Base-by-base conservation (phyloP, 345 rosid species). In the Barbarea vulgaris region DNA sequence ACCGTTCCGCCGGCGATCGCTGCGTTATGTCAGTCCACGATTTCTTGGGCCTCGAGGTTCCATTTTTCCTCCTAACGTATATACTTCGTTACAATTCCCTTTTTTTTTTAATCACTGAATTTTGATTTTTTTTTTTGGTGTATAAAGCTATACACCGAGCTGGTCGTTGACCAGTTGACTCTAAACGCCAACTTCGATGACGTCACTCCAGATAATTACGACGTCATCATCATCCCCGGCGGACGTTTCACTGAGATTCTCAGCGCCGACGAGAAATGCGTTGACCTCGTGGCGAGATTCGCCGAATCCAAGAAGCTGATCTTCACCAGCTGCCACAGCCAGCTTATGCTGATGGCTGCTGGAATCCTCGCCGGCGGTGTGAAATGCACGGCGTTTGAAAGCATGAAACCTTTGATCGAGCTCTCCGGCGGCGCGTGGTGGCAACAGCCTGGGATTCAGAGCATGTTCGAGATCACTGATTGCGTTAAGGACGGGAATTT, bases 281-380 rank as follows among this genome's bases (percentile, higher is more conserved):
- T 85, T 13, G 58, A 42, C 2, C 59, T 75, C 8, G 84, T 85
- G 2, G 71, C 70, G 5, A 57, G 22, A 25, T 85, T 83, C 61
- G 81, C 81, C 3, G 77, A 54, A 24, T 65, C 74, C n/a, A 84
- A 80, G 44, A 86, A 80, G 53, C 74, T 83, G 11, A 81, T 86
- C 59, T 76, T 79, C 69, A 80, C 87, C 3, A 82, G 83, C 71
- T 86, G 89, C 33, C 89, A 83, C 13, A 81, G 87, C 79, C 89
- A 82, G 61, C 41, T 86, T 10, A 67, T 86, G 80, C 14, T 86
- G 44, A 77, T 77, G 3, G 81, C 85, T 0, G 85, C 87, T 8
- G 89, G 87, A 57, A 33, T 79, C 9, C 68, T 86, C 39, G 14
- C 75, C 70, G 75, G 75, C 2, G 89, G 85, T 14, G 79, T 77